Base-by-base conservation (phyloP, 805 yeast genomes). In the Lachancea thermotolerans region DNA sequence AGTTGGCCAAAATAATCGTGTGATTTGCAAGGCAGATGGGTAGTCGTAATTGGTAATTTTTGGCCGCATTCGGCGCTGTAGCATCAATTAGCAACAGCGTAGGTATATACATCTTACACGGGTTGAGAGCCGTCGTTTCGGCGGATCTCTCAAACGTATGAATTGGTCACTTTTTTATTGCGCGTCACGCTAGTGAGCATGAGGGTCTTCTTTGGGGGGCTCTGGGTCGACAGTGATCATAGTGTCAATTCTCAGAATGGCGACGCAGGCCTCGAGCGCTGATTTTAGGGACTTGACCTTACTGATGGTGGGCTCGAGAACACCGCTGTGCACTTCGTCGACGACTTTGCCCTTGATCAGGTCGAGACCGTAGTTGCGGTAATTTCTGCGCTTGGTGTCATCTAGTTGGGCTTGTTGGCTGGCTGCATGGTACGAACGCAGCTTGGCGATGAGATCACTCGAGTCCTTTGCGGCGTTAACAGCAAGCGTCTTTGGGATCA, bases 171-270 rank as follows among this genome's bases (percentile, higher is more conserved):
- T 15, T 18, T 15, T 10, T 30, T 21, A 7, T 10, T 21, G 10
- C 14, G 34, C 12, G 5, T 39, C 18, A 35, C 28, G 35, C 16
- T 35, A 34, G 25, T 44, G 47, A 15, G 14, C 43, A 32, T 44
- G 47, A 5, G 47, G 47, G 17, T 44, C 96, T 70, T 90, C 95
- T 70, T 79, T 81, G 52, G 84, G 87, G 41, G 85, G 89, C 62
- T 93, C 99, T 10, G 99, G 99, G 58, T 91, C 95, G 50, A 93
- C 96, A 40, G 88, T 86, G 60, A 93, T 91, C 95, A 91, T 90
- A 41, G 99, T 93, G 67, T 93, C 99, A 60, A 93, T 93, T 74
- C 99, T 82, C 58, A 95, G 74, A 52, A 93, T 93, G 31, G 98
- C 95, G 66, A 95, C 82, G 70, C 99, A 93, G 2, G 99, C 99